Evolutionary conservation across 768 basidiomycete genomes (phyloP).

Genomic region (Pisolithus marmoratus): DNA sequence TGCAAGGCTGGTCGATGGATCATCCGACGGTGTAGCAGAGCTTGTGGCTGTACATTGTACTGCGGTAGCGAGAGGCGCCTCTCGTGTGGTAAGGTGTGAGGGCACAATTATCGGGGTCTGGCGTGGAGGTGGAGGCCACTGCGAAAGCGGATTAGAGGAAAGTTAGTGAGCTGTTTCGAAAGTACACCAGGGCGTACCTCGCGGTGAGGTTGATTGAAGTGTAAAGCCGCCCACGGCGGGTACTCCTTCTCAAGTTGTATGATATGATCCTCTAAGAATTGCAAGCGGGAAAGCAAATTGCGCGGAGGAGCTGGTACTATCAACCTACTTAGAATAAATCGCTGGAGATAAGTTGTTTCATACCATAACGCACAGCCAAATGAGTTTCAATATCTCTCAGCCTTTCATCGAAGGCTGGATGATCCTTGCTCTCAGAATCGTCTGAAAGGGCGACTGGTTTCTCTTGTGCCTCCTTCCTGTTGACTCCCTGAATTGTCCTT

Average conservation of each 20-base stretch:
- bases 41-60: conserved; percentile 2
- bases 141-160: neutral
- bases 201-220: conserved; percentile 80
- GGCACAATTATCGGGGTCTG: conserved; percentile 76
- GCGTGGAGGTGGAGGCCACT: conserved; percentile 86
- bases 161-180: neutral
- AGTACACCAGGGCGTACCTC: conserved; percentile 45
- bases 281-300: conserved; percentile 57
- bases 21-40: conserved; percentile 11
- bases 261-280: conserved; percentile 73
- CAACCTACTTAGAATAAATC: neutral
- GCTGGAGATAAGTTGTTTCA: conserved; percentile 3
- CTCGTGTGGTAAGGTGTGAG: conserved; percentile 46
- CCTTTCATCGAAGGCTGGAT: conserved; percentile 62
- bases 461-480: conserved; percentile 8
- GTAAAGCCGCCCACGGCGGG: conserved; percentile 84
- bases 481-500: conserved; percentile 42
- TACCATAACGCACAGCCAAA: conserved; percentile 70
- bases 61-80: conserved; percentile 11
- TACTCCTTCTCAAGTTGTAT: conserved; percentile 74
- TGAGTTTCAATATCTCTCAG: conserved; percentile 65
- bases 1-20: conserved; percentile 1
- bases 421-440: conserved; percentile 35
- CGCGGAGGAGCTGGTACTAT: conserved; percentile 69
- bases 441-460: conserved; percentile 14